Evolutionary conservation across 2,329 filamentous ascomycete genomes (phyloP), one percentile per base, ranked within the genome.

Genomic region (Colletotrichum eleusines): DNA sequence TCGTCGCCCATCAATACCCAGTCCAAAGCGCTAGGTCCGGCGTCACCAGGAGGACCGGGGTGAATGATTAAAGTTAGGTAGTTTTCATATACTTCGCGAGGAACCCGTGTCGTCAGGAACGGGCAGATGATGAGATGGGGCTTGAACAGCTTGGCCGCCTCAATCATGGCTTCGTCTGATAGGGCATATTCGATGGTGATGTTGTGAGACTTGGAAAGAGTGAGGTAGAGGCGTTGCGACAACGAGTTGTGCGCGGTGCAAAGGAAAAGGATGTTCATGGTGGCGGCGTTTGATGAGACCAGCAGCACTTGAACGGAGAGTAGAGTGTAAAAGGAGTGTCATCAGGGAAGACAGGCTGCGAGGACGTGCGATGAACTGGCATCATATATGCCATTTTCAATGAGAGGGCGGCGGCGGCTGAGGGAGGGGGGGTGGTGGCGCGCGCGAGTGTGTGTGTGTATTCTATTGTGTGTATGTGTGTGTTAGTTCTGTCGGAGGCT

Each of bases 241-340:
- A 83, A 76, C 12, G 81, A 83, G 67, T 83, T 83, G 75, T 83
- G 81, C n/a, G 81, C 81, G 6, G 81, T 83, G 72, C 81, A 83
- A n/a, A 83, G 76, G 69, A 83, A 82, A 63, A 83, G 80, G 51
- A 83, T 81, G 74, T 78, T 79, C 79, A 82, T 81, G 28, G 63
- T 71, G 66, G 51, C 64, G 28, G 62, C 26, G 28, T 35, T 54
- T 51, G 28, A 35, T 23, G 26, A 18, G 28, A 53, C 28, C 33
- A 51, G 16, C 60, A 46, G 50, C 63, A 44, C 35, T 51, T 23
- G 5, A 57, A 63, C 18, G 3, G n/a, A 11, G 23, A 16, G 51
- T 53, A 40, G 50, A 54, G 18, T 18, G 23, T 38, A 23, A 28
- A 40, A 48, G 31, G 14, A 16, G 38, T 23, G 23, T 18, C n/a